Base-by-base conservation (phyloP, 257 asterid species). In the Capsicum pubescens region DNA sequence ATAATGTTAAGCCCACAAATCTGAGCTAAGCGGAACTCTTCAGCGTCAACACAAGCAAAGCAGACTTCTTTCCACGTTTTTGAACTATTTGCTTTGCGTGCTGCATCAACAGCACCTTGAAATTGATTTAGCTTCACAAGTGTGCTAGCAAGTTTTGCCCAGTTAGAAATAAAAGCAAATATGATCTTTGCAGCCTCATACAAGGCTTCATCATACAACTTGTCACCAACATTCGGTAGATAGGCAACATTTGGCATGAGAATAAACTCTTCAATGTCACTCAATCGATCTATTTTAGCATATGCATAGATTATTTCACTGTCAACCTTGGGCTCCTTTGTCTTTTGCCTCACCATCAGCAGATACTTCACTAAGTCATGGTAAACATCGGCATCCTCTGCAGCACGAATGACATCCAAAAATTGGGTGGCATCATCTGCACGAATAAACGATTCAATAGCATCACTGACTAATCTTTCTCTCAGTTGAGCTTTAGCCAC, bases 71-170 rank as follows among this genome's bases (percentile, higher is more conserved):
- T 97, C 99, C 99, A 97, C 50, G 98, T 95, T 93, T 95, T 97
- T 84, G 99, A 89, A 79, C 99, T 97, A 82, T 95, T 95, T 71
- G 99, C 99, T 92, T 97, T 97, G 80, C 99, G 89, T 9, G 99
- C 99, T 57, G 99, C 99, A 95, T 97, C 99, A 84, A 97, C 99
- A 59, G 99, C 99, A 55, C 99, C 95, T 92, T 97, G 99, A 87
- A 95, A 97, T 87, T 97, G 99, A 84, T 89, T 91, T 93, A 97
- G 83, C 90, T 91, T 97, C 87, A 95, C 99, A 59, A 97, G 90
- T 36, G 99, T 97, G 85, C 60, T 81, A 12, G 99, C 99, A 91
- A 97, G 90, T 86, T 97, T 97, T 83, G 95, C 98, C 99, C 99
- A 97, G 87, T 97, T 97, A 76, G 98, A 94, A 74, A 90, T 95